Conservation (phyloP, 306 rosid genomes). For the Inga oerstediana region DNA sequence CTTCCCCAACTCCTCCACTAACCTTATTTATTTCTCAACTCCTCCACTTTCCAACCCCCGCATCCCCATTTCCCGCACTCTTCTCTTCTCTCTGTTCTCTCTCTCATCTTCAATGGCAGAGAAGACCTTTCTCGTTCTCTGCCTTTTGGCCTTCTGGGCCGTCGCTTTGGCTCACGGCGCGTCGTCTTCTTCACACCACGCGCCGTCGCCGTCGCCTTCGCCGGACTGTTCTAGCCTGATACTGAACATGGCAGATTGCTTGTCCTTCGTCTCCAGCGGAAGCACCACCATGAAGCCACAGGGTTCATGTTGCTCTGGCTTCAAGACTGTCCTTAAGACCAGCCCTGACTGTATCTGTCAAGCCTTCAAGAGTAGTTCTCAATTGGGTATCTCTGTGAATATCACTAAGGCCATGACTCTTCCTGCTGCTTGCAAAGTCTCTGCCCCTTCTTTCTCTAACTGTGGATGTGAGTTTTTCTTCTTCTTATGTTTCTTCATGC, state of each 20-base stretch:
- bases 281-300: slow-evolving; percentile 71
- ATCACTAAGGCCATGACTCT: slow-evolving; percentile 78
- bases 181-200: slow-evolving; percentile 33
- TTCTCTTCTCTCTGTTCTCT: background rate
- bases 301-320: slow-evolving; percentile 76
- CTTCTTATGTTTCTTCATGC: background rate
- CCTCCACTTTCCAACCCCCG: background rate
- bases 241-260: slow-evolving; percentile 75
- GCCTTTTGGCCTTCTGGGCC: slow-evolving; percentile 24
- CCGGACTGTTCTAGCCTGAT: slow-evolving; percentile 72
- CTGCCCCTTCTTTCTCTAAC: slow-evolving; percentile 72
- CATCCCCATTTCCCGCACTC: background rate
- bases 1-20: background rate
- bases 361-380: slow-evolving; percentile 83
- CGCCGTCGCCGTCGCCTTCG: slow-evolving; percentile 73
- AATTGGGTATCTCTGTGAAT: slow-evolving; percentile 84
- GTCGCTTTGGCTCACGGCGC: slow-evolving; percentile 21
- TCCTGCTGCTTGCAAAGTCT: slow-evolving; percentile 88
- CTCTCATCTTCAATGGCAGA: slow-evolving; percentile 45
- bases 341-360: slow-evolving; percentile 77
- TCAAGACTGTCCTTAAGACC: slow-evolving; percentile 78
- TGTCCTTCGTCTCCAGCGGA: slow-evolving; percentile 81
- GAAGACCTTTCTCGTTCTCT: slow-evolving; percentile 27
- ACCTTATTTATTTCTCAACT: slow-evolving; percentile 26
- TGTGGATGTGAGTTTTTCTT: slow-evolving; percentile 65